Percentiles rank a stretch among this genome's conserved stretches.
Evolutionary conservation across 1,284 basidiomycete species (phyloP).

Genomic region (Cystobasidiaceae sp.): DNA sequence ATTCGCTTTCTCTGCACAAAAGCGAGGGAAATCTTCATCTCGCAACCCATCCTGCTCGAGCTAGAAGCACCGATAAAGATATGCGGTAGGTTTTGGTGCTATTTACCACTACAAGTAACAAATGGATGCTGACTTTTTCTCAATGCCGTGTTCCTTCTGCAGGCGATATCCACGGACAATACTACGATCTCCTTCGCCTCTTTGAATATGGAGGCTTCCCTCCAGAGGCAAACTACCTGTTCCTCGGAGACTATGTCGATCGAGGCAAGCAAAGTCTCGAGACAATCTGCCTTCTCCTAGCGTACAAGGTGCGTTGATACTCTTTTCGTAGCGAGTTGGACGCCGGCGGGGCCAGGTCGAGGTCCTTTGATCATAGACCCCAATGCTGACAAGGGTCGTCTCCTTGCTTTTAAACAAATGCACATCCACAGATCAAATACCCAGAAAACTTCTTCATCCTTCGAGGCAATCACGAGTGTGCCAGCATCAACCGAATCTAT

Average conservation of each 20-base stretch:
- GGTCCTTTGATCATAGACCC: too few relatives aligned
- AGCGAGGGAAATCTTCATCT: slow-evolving; percentile 92
- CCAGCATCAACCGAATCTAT: slow-evolving; percentile 91
- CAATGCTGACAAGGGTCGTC: too few relatives aligned
- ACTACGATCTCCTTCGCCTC: slow-evolving; percentile 85
- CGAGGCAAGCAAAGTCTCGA: slow-evolving; percentile 90
- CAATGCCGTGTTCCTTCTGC: too few relatives aligned
- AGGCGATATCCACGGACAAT: slow-evolving; percentile 94
- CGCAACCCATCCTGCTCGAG: slow-evolving; percentile 88
- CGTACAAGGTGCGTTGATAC: slow-evolving; percentile 38
- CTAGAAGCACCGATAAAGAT: slow-evolving; percentile 95
- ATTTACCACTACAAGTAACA: too few relatives aligned
- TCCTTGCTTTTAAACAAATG: too few relatives aligned
- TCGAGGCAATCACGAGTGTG: slow-evolving; percentile 90
- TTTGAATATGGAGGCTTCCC: slow-evolving; percentile 95
- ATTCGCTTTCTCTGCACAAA: slow-evolving; percentile 94
- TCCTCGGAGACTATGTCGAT: slow-evolving; percentile 92
- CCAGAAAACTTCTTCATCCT: slow-evolving; percentile 97
- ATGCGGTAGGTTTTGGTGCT: slow-evolving; percentile 77
- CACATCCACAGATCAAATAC: slow-evolving; percentile 80
- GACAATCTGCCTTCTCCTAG: slow-evolving; percentile 64
- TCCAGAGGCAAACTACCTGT: slow-evolving; percentile 92
- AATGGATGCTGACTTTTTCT: too few relatives aligned
- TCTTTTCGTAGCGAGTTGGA: too few relatives aligned
- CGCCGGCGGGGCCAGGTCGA: too few relatives aligned